Conservation (phyloP, 2,329 filamentous ascomycete genomes). For the Orbilia ellipsospora region DNA sequence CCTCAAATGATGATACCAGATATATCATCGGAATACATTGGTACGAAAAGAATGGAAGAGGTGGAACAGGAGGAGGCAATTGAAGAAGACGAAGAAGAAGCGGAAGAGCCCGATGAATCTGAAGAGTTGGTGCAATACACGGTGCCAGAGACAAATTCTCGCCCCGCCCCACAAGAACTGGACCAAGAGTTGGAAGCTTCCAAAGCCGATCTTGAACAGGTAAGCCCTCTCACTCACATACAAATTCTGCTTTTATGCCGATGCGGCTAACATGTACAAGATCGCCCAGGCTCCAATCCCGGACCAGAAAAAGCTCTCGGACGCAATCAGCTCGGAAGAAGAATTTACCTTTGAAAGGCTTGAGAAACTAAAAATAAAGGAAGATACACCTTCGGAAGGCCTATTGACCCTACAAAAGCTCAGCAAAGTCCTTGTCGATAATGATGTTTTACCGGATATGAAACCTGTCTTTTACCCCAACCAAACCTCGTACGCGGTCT, state of each 20-base stretch:
- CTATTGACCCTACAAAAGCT: constrained; percentile 22
- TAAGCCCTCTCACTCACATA: not conserved
- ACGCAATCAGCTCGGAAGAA: not conserved
- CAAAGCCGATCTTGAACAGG: too few species aligned
- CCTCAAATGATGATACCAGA: not conserved
- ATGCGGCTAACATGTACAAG: constrained; percentile 1
- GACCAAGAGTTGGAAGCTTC: too few species aligned
- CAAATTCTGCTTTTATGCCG: too few species aligned
- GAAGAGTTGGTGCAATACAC: too few species aligned
- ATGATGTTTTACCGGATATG: constrained; percentile 25
- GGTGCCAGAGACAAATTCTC: too few species aligned
- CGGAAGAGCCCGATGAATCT: too few species aligned
- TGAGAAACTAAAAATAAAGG: constrained; percentile 4
- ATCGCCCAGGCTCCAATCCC: not conserved
- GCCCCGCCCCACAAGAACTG: too few species aligned
- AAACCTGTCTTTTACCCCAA: constrained; percentile 40
- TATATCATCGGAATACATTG: constrained; percentile 3
- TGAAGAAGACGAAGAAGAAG: too few species aligned
- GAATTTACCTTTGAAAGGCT: constrained; percentile 20
- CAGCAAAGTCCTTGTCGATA: constrained; percentile 17
- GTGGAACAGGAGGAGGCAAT: too few species aligned
- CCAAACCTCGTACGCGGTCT: constrained; percentile 31
- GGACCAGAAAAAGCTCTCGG: constrained; percentile 11
- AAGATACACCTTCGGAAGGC: not conserved
- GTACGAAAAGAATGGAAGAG: constrained; percentile 1